Evolutionary conservation across 345 rosid genomes (phyloP).

Genomic region (Aquilaria malaccensis): DNA sequence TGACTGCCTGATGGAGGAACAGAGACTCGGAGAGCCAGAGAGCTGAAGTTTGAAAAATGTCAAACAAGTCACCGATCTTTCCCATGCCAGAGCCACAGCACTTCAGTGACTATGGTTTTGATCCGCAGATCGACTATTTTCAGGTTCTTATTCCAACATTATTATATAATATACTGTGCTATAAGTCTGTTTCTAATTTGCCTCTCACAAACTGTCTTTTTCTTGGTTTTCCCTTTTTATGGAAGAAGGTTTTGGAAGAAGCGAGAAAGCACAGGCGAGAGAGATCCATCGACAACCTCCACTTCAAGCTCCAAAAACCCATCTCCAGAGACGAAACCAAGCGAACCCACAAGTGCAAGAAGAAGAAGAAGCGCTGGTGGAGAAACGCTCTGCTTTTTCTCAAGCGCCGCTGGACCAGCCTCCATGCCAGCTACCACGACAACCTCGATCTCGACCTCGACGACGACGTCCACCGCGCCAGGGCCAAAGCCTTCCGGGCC

Average conservation of each 20-base stretch:
- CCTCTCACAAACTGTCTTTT: not conserved
- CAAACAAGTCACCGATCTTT: slow-evolving; percentile 56
- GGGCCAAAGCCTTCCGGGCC: slow-evolving; percentile 35
- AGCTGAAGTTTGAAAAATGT: slow-evolving; percentile 22
- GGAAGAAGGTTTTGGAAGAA: slow-evolving; percentile 60
- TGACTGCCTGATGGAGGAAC: no score
- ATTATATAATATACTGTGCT: not conserved
- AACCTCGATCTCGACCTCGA: slow-evolving; percentile 17
- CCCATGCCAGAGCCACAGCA: slow-evolving; percentile 63
- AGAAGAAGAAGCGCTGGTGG: slow-evolving; percentile 74
- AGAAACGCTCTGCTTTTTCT: slow-evolving; percentile 59
- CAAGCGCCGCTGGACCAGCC: slow-evolving; percentile 49
- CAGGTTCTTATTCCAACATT: slow-evolving; percentile 36
- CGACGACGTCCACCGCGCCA: slow-evolving; percentile 39
- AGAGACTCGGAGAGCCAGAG: no score
- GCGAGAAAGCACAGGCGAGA: slow-evolving; percentile 68
- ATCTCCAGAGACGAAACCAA: slow-evolving; percentile 60
- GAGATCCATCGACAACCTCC: slow-evolving; percentile 39
- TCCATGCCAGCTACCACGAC: slow-evolving; percentile 3
- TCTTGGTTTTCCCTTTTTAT: not conserved
- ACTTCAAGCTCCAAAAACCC: slow-evolving; percentile 89
- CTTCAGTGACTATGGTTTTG: slow-evolving; percentile 88
- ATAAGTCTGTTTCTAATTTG: not conserved
- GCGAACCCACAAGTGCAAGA: slow-evolving; percentile 31
- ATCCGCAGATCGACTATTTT: slow-evolving; percentile 66